A percentile compares a stretch with the other conserved stretches of the same genome.
Evolutionary conservation across 352 stramenopile genomes (phyloP).

Genomic region (Globisporangium nagaii): DNA sequence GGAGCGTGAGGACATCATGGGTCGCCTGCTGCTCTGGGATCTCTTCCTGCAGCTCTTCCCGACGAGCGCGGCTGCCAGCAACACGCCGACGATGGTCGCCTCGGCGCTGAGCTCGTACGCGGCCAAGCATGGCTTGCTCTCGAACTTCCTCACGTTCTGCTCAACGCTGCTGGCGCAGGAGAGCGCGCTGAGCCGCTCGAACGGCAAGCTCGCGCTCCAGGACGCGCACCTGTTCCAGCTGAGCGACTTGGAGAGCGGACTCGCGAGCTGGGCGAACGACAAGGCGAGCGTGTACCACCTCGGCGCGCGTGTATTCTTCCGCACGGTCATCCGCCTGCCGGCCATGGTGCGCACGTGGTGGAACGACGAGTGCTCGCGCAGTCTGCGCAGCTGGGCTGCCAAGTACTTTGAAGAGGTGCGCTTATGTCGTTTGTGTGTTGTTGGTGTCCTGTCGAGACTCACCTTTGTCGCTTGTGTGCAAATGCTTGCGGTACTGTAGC

Average conservation of each 20-base stretch:
- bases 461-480: not conserved
- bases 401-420: constrained; percentile 86
- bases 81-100: constrained; percentile 37
- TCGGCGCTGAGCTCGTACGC: constrained; percentile 75
- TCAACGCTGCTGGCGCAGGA: constrained; percentile 65
- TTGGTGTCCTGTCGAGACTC: not conserved
- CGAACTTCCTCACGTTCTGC: constrained; percentile 57
- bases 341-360: constrained; percentile 88
- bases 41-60: constrained; percentile 81
- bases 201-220: constrained; percentile 26
- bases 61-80: constrained; percentile 8
- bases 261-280: constrained; percentile 23
- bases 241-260: constrained; percentile 25
- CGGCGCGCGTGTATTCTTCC: constrained; percentile 70
- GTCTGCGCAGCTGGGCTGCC: constrained; percentile 71
- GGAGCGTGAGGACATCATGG: constrained; percentile 48
- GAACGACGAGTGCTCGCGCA: constrained; percentile 85
- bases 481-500: constrained; percentile 10
- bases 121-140: constrained; percentile 45
- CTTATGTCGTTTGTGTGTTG: not conserved
- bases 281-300: constrained; percentile 44
- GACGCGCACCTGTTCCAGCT: constrained; percentile 47
- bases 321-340: constrained; percentile 72
- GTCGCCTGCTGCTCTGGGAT: constrained; percentile 70
- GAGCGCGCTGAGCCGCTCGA: constrained; percentile 16